Conservation (phyloP, 1,284 basidiomycete genomes). For the Rhodotorula sp. region DNA sequence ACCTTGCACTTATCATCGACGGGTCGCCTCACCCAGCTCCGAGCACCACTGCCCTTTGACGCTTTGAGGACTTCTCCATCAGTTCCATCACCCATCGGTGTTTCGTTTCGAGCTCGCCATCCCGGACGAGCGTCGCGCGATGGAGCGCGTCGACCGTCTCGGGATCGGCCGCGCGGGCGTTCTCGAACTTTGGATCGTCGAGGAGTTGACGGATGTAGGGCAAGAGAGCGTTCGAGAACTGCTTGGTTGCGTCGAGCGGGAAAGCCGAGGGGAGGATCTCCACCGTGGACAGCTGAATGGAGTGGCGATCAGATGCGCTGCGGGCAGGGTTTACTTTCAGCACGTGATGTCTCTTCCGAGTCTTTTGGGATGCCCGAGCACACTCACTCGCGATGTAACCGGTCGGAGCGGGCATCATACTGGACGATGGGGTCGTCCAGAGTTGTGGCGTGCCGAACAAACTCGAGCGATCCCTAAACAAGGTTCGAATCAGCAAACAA, state of each 20-base stretch:
- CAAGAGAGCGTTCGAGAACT: constrained; percentile 66
- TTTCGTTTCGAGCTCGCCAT: constrained; percentile 58
- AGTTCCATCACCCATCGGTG: constrained; percentile 63
- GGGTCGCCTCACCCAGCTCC: constrained; percentile 88
- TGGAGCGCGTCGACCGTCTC: constrained; percentile 56
- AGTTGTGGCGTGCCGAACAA: constrained; percentile 70
- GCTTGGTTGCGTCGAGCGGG: constrained; percentile 71
- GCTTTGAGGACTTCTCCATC: constrained; percentile 56
- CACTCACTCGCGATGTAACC: constrained; percentile 47
- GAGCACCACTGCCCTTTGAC: constrained; percentile 73
- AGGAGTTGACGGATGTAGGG: constrained; percentile 69
- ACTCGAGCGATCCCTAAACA: constrained; percentile 73
- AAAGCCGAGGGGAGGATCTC: constrained; percentile 84
- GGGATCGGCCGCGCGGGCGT: constrained; percentile 42
- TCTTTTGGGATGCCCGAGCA: no score
- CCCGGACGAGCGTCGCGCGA: constrained; percentile 66
- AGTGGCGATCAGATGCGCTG: constrained; percentile 9
- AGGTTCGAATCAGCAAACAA: no score
- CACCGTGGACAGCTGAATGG: constrained; percentile 72
- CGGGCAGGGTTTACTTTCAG: no score
- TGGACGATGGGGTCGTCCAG: constrained; percentile 63
- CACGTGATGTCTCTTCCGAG: background rate
- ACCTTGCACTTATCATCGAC: constrained; percentile 51
- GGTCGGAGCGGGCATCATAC: constrained; percentile 56
- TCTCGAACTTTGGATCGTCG: constrained; percentile 35